These are phyloP conservation scores for Aegilops tauschii DNA, from an alignment of 176 grass and related monocot species.

Conservation along the genomic window DNA sequence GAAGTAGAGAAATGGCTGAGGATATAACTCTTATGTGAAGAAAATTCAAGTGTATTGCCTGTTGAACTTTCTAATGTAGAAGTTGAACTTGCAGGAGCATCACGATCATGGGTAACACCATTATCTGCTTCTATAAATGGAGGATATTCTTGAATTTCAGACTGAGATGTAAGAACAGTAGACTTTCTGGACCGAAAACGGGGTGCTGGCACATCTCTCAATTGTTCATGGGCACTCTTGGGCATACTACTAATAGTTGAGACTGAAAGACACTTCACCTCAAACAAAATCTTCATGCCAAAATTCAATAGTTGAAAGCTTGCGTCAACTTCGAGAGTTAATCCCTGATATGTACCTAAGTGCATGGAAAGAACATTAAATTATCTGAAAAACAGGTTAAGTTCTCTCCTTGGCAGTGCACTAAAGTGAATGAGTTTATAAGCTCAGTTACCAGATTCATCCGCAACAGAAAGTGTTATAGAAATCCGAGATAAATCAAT, in stretches of 20 bases:
- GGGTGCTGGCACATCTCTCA: slow-evolving; percentile 42
- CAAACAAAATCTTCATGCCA: slow-evolving; percentile 49
- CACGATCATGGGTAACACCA: slow-evolving; percentile 15
- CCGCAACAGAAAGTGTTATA: slow-evolving; percentile 48
- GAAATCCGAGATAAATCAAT: slow-evolving; percentile 59
- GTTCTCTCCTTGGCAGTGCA: slow-evolving; percentile 19
- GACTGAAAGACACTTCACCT: slow-evolving; percentile 52
- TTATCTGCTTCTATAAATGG: slow-evolving; percentile 28
- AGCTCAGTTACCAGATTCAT: slow-evolving; percentile 58
- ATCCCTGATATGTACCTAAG: slow-evolving; percentile 60
- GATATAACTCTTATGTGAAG: slow-evolving; percentile 49
- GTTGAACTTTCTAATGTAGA: slow-evolving; percentile 41
- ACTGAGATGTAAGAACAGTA: slow-evolving; percentile 37
- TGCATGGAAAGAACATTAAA: slow-evolving; percentile 14
- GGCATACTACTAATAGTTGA: slow-evolving; percentile 44
- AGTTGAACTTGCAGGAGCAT: slow-evolving; percentile 49
- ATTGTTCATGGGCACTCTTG: slow-evolving; percentile 41
- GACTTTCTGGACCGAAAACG: slow-evolving; percentile 63
- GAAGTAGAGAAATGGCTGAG: slow-evolving; percentile 55
- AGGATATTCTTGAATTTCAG: slow-evolving; percentile 55
- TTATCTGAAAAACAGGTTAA: slow-evolving; percentile 2
- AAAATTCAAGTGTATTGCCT: slow-evolving; percentile 33
- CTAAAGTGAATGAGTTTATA: slow-evolving; percentile 13
- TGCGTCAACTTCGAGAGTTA: slow-evolving; percentile 51
- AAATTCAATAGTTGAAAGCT: slow-evolving; percentile 51